phyloP scores from a whole-genome alignment of 1,284 basidiomycete genomes.

The Heterobasidion irregulare region DNA sequence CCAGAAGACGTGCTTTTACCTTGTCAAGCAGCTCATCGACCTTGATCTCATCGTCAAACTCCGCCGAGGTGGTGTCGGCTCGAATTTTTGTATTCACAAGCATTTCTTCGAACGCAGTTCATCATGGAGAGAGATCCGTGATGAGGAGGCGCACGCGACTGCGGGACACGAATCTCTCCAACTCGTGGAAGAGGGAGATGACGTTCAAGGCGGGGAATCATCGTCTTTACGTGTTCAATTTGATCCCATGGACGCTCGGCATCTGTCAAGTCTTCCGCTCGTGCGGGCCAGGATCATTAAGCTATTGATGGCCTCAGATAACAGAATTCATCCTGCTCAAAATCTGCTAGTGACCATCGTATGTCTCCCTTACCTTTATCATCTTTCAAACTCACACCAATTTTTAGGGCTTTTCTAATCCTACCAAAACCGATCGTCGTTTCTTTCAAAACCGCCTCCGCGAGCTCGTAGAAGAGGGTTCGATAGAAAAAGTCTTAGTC shows the following conservation, averaged over 20 bases:
- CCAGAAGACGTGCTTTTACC: constrained; percentile 84
- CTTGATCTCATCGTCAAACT: constrained; percentile 70
- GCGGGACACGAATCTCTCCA: constrained; percentile 12
- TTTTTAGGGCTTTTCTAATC: constrained; percentile 60
- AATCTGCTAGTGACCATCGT: constrained; percentile 68
- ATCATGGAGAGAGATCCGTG: constrained; percentile 62
- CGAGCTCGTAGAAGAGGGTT: constrained; percentile 58
- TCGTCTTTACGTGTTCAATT: constrained; percentile 37
- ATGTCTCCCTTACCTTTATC: neutral
- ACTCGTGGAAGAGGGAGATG: constrained; percentile 18
- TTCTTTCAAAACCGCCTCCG: constrained; percentile 68
- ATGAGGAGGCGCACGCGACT: constrained; percentile 47
- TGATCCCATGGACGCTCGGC: constrained; percentile 65
- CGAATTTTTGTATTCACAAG: constrained; percentile 68
- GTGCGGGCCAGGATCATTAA: constrained; percentile 60
- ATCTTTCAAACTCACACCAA: neutral
- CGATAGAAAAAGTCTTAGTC: constrained; percentile 66
- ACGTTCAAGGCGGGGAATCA: constrained; percentile 26
- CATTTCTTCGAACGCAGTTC: constrained; percentile 68
- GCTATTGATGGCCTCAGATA: constrained; percentile 57
- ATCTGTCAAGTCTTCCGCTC: constrained; percentile 64
- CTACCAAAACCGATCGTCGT: constrained; percentile 64
- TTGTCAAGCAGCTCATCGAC: constrained; percentile 66
- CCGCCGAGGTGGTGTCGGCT: constrained; percentile 66
- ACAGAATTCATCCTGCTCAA: constrained; percentile 57